Base-by-base conservation (phyloP, 2,329 filamentous ascomycete genomes). In the Claviceps sp. region DNA sequence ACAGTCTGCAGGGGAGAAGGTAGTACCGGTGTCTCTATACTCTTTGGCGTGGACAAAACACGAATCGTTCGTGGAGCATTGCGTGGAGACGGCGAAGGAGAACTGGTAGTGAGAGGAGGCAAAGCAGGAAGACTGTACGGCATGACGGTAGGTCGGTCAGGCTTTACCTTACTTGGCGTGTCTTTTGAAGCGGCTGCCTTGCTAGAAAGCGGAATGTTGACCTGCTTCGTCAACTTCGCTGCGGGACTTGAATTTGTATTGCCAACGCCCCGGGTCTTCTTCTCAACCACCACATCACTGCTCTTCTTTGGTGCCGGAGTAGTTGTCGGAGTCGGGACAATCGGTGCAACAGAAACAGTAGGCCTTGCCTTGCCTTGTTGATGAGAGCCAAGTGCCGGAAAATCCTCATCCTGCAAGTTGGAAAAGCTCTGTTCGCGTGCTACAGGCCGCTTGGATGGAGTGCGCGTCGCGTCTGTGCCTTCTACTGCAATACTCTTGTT, bases 51-150 rank as follows among this genome's bases (percentile, higher is more conserved):
- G 20, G 54, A 51, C 47, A 56, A 50, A 37, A 89, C 74, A n/a
- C 85, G 76, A 38, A 89, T 65, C 1, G 83, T 86, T 61, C 84
- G 83, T 0, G 83, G 78, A 0, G 70, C 76, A 4, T 71, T 68
- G 47, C 76, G 72, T 16, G 71, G 61, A 4, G 73, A 58, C 0
- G 78, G 79, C 16, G 80, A 76, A 36, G 75, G 68, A 17, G 70
- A 67, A 9, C 62, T 65, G 3, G 64, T 62, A 0, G 72, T 68
- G 11, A 70, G 68, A 11, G 73, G 66, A 8, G 75, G 73, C 22
- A 80, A 54, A 62, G 47, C 79, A 34, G 78, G 75, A 53, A 79
- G 77, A 1, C 71, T 70, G 16, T 71, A 65, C 3, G 64, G 57
- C 20, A 52, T n/a, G 34, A 61, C 62, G 8, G 50, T 34, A 16